phyloP scores from a whole-genome alignment of 1,284 basidiomycete species.

The Agaricales sp. region DNA sequence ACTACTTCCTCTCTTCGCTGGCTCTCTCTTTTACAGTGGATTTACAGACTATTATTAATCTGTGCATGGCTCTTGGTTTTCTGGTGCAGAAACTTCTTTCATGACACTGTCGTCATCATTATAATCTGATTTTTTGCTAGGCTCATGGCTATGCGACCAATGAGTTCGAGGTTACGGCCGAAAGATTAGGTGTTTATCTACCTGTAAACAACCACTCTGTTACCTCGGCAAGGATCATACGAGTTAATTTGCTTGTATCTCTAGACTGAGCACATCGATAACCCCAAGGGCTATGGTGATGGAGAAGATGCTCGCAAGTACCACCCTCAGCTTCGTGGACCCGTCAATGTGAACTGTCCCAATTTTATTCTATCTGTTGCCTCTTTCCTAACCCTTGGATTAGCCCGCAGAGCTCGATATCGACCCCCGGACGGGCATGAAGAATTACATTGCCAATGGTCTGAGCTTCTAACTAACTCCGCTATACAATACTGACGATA shows the following conservation, averaged over 20 bases:
- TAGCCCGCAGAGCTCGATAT: conserved; percentile 79
- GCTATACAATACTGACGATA: conserved; percentile 1
- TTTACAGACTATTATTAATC: conserved; percentile 82
- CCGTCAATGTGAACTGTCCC: conserved; percentile 59
- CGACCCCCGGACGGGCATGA: conserved; percentile 85
- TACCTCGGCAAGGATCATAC: neutral
- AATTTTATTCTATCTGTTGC: neutral
- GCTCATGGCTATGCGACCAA: conserved; percentile 79
- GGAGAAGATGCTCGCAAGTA: conserved; percentile 77
- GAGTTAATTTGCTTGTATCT: neutral
- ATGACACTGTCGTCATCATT: conserved; percentile 4
- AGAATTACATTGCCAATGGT: conserved; percentile 92
- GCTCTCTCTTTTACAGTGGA: neutral
- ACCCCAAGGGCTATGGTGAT: conserved; percentile 79
- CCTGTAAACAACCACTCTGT: conserved; percentile 38
- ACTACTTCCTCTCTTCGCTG: too few species aligned
- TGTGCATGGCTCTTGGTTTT: conserved; percentile 87
- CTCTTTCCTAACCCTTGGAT: conserved; percentile 3
- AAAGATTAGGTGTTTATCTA: conserved; percentile 82
- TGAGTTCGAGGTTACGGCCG: conserved; percentile 87
- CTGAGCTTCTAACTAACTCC: conserved; percentile 7
- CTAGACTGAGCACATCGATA: conserved; percentile 85
- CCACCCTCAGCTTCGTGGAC: conserved; percentile 62
- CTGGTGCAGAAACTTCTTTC: conserved; percentile 31
- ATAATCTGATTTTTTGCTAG: conserved; percentile 20